These are phyloP conservation scores for Pseudocercospora cruenta DNA, from an alignment of 2,329 filamentous ascomycete genomes.

Conservation along the genomic window DNA sequence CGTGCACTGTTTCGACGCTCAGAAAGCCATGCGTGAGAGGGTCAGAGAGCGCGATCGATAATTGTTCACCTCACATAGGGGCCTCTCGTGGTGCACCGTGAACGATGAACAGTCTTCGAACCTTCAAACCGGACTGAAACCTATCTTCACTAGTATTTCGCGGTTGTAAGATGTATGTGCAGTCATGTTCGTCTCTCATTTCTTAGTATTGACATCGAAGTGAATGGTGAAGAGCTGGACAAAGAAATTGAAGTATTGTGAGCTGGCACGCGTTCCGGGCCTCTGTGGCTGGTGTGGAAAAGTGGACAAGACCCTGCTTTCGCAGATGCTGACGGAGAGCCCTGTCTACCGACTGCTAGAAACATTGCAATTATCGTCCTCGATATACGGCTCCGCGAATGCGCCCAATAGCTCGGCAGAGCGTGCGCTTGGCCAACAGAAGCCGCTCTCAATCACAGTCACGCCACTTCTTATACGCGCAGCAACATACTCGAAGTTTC, in stretches of 20 bases:
- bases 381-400: constrained; percentile 22
- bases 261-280: not conserved
- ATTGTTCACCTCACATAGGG: too few species aligned
- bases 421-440: constrained; percentile 35
- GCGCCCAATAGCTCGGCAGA: constrained; percentile 38
- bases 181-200: not conserved
- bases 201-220: not conserved
- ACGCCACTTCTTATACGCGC: constrained; percentile 6
- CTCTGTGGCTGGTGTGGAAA: not conserved
- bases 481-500: constrained; percentile 30
- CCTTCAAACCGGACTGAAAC: not conserved
- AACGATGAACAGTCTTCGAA: not conserved
- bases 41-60: not conserved
- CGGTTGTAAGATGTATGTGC: not conserved
- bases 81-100: not conserved
- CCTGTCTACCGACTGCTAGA: not conserved
- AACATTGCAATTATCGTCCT: not conserved
- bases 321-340: not conserved
- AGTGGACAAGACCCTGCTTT: not conserved
- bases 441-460: constrained; percentile 26
- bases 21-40: not conserved
- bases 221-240: too few species aligned
- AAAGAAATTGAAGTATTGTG: too few species aligned
- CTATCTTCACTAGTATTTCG: not conserved
- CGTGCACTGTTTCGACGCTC: too few species aligned